These are phyloP conservation scores for Nigrograna mackinnonii DNA, from an alignment of 2,329 filamentous ascomycete species.

Conservation along the genomic window DNA sequence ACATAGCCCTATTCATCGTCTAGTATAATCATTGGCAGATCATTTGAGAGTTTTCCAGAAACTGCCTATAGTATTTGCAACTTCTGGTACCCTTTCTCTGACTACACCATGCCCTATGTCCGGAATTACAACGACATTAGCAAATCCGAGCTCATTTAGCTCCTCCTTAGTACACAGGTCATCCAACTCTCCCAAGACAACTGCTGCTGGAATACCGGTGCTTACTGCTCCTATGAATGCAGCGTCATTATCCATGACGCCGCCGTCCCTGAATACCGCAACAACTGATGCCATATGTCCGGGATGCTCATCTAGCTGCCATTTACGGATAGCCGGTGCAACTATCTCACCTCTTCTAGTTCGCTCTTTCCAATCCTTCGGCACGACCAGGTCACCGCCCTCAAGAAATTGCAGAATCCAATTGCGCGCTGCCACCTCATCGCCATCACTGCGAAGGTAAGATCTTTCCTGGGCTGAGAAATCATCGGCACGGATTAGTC, in stretches of 20 bases:
- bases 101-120: conserved; percentile 47
- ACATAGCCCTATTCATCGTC: too few relatives aligned
- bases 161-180: conserved; percentile 35
- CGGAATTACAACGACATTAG: conserved; percentile 40
- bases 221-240: conserved; percentile 30
- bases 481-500: conserved; percentile 36
- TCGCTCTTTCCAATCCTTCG: conserved; percentile 49
- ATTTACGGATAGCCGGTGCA: conserved; percentile 51
- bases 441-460: conserved; percentile 25
- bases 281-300: conserved; percentile 53
- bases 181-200: conserved; percentile 44
- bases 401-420: conserved; percentile 49
- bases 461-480: conserved; percentile 30
- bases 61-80: conserved; percentile 33
- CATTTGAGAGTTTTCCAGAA: too few relatives aligned
- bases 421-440: conserved; percentile 35
- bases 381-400: conserved; percentile 47
- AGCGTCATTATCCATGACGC: conserved; percentile 43
- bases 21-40: too few relatives aligned
- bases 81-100: conserved; percentile 40
- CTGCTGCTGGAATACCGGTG: conserved; percentile 26
- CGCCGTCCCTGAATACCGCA: conserved; percentile 51
- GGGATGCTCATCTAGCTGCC: conserved; percentile 51
- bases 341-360: conserved; percentile 49
- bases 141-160: conserved; percentile 36